Percentiles rank a stretch among this genome's conserved stretches.
phyloP scores from a whole-genome alignment of 768 basidiomycete genomes.

The Boletus rubescentipes region DNA sequence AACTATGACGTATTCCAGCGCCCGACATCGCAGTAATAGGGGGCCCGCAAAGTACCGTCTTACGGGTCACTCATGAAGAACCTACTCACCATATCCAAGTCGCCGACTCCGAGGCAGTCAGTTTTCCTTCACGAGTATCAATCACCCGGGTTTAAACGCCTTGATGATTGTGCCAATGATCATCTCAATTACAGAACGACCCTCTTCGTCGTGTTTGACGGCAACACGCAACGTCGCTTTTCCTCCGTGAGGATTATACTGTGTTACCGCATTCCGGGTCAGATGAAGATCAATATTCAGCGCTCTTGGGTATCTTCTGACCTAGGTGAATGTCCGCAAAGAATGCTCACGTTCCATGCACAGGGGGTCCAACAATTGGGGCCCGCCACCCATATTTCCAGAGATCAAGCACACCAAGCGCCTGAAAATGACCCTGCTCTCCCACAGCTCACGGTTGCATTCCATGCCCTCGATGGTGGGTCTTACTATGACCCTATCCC shows the following conservation, averaged over 20 bases:
- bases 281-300: too few relatives aligned
- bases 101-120: too few relatives aligned
- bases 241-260: slow-evolving; percentile 1
- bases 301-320: slow-evolving; percentile 12
- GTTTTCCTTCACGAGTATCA: too few relatives aligned
- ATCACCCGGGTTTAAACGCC: too few relatives aligned
- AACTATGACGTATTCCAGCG: too few relatives aligned
- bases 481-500: background rate
- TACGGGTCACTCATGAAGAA: too few relatives aligned
- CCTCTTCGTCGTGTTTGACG: slow-evolving; percentile 2
- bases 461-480: background rate
- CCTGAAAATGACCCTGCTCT: background rate
- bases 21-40: too few relatives aligned
- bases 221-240: background rate
- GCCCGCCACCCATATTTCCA: background rate
- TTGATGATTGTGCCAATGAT: too few relatives aligned
- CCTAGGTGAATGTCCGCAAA: background rate
- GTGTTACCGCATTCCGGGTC: background rate
- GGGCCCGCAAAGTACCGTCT: too few relatives aligned
- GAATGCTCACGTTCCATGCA: background rate
- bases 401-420: background rate
- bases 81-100: too few relatives aligned
- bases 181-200: background rate
- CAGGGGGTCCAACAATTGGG: background rate
- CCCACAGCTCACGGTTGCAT: background rate